Conservation (phyloP, 176 grass and related monocot genomes). For the Eragrostis nindensis region DNA sequence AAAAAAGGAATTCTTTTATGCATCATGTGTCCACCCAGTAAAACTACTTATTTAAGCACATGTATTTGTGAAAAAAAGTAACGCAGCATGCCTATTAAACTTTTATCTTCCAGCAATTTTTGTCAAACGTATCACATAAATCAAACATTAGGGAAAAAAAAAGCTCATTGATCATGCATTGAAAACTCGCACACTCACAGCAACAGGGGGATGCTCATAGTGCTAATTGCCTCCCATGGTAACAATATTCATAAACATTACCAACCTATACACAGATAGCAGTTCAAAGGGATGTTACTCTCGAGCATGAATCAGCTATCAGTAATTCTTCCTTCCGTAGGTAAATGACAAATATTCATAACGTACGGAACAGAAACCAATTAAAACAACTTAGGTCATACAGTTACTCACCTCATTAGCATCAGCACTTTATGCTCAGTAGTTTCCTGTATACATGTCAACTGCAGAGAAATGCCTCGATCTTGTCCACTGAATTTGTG, state of each 20-base stretch:
- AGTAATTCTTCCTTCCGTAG: background rate
- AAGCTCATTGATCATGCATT: background rate
- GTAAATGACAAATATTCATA: background rate
- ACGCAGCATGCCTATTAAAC: background rate
- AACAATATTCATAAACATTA: too few species aligned
- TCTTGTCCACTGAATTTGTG: background rate
- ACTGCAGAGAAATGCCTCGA: background rate
- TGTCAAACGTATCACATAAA: background rate
- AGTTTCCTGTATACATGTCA: background rate
- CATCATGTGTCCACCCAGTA: too few species aligned
- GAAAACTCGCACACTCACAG: too few species aligned
- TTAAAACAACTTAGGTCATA: too few species aligned
- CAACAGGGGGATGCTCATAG: too few species aligned
- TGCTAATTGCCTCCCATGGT: too few species aligned
- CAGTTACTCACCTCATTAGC: background rate
- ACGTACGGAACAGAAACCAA: too few species aligned
- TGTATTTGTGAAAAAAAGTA: too few species aligned
- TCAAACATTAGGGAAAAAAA: background rate
- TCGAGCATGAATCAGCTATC: background rate
- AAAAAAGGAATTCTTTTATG: too few species aligned
- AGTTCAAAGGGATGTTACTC: background rate
- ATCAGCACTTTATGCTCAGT: background rate
- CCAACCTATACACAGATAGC: background rate
- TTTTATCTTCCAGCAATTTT: background rate
- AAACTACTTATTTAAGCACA: too few species aligned